Evolutionary conservation across 164 flowering plant genomes (phyloP), one percentile per base, ranked within the genome.

Genomic region (Chimonanthus salicifolius): DNA sequence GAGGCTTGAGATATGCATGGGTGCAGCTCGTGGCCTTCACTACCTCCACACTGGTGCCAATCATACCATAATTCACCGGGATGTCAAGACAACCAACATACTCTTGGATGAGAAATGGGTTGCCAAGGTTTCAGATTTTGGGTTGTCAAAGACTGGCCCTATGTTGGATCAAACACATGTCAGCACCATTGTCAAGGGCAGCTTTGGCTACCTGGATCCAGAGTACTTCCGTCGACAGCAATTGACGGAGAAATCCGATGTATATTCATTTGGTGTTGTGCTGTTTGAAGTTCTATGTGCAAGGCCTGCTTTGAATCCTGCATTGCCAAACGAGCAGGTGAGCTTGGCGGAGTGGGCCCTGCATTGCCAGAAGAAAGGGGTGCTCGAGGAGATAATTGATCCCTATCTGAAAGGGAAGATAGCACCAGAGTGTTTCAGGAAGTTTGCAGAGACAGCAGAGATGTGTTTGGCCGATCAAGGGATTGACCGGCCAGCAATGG

Each of bases 1-100:
- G 76, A 84, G 94, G 83, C 90, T 90, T 50, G 93, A 90, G 79
- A 89, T 90, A 69, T 83, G 90, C 85, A 90, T 90, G 68, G 95
- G 95, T 10, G 64, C 64, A 6, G 64, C 64, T 33, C 33, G 33
- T 33, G 33, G 33, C 33, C 33, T 33, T 33, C 33, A 33, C 33
- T 33, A 33, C 33, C 33, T 33, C 33, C 33, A 33, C 33, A 33
- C 33, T 33, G 33, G 33, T 33, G 33, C 33, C 33, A 33, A 33
- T 4, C 77, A 82, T 78, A 80, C 80, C 11, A 83, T 86, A 68
- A 86, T 86, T 64, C 88, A 85, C 77, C 69, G 88, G 6, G 88
- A 85, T 72, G 88, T 85, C 43, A 85, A 85, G 74, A 86, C 86
- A 13, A 82, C 89, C 58, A 86, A 86, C 74, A 83, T 86, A 4